Percentiles rank a stretch among this genome's conserved stretches.
These are phyloP conservation scores for Xerocomellus amylosporus DNA, from an alignment of 768 basidiomycete genomes.

Conservation along the genomic window DNA sequence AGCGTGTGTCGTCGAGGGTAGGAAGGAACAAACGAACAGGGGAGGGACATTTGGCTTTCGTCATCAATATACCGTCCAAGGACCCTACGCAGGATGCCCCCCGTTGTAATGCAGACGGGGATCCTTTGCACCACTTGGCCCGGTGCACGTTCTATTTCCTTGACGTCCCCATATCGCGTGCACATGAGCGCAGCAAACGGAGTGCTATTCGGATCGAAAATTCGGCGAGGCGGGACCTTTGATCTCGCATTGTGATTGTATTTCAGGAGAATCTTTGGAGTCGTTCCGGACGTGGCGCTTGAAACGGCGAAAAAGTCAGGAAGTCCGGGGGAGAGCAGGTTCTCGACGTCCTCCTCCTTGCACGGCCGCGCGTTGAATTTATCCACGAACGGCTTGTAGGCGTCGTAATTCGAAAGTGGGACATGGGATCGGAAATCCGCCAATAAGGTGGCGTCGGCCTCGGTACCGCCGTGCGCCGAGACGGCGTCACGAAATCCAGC, in stretches of 20 bases:
- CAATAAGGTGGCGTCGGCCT: background rate
- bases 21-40: background rate
- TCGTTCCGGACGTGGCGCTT: conserved; percentile 14
- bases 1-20: background rate
- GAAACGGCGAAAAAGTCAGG: conserved; percentile 10
- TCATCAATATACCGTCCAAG: conserved; percentile 9
- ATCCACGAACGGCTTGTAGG: conserved; percentile 12
- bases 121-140: conserved; percentile 4
- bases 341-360: conserved; percentile 14
- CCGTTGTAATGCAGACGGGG: background rate
- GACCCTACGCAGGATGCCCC: background rate
- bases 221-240: background rate
- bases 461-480: background rate
- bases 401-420: conserved; percentile 8
- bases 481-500: conserved; percentile 10
- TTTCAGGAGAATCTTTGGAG: conserved; percentile 5
- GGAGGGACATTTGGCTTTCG: background rate
- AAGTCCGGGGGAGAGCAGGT: conserved; percentile 19
- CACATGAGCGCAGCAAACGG: background rate
- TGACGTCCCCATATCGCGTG: background rate
- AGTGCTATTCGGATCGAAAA: background rate
- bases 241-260: conserved; percentile 3
- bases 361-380: conserved; percentile 16
- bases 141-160: background rate
- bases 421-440: conserved; percentile 1